Percentiles rank a stretch among this genome's conserved stretches.
Evolutionary conservation across 2,329 filamentous ascomycete species (phyloP).

Genomic region (Aspergillus melleus): DNA sequence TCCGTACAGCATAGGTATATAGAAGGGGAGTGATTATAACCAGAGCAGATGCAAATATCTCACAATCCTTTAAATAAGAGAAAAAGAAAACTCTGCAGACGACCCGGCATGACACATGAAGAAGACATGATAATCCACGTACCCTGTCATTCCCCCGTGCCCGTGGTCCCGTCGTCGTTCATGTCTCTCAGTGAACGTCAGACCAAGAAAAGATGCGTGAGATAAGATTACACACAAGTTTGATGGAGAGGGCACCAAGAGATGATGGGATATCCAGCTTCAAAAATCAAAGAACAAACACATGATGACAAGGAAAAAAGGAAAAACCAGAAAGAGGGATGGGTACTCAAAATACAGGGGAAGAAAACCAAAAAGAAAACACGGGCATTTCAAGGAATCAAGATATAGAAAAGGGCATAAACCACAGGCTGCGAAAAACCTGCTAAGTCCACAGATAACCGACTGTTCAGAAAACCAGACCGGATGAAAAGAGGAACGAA

Average conservation of each 20-base stretch:
- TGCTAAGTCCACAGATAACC: slow-evolving; percentile 12
- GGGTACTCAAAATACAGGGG: slow-evolving; percentile 8
- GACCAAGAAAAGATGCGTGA: slow-evolving; percentile 28
- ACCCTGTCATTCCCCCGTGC: slow-evolving; percentile 31
- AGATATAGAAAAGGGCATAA: slow-evolving; percentile 8
- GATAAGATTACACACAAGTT: slow-evolving; percentile 36
- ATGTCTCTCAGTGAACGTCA: slow-evolving; percentile 27
- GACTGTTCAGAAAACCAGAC: slow-evolving; percentile 20
- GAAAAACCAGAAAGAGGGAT: slow-evolving; percentile 18
- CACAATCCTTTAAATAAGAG: background rate
- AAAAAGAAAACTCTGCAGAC: slow-evolving; percentile 30
- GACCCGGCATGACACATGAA: slow-evolving; percentile 39
- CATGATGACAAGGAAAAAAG: slow-evolving; percentile 16
- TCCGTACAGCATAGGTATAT: background rate
- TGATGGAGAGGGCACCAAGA: slow-evolving; percentile 29
- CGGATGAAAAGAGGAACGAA: slow-evolving; percentile 12
- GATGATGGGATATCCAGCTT: slow-evolving; percentile 42
- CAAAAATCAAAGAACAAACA: slow-evolving; percentile 24
- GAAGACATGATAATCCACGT: slow-evolving; percentile 34
- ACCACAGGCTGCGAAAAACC: background rate
- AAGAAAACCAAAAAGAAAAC: slow-evolving; percentile 9
- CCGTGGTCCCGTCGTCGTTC: slow-evolving; percentile 25
- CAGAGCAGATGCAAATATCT: slow-evolving; percentile 20
- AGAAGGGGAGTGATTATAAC: background rate
- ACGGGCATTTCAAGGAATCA: slow-evolving; percentile 14